Evolutionary conservation across 2,329 filamentous ascomycete species (phyloP).

Genomic region (Aspergillus alliaceus): DNA sequence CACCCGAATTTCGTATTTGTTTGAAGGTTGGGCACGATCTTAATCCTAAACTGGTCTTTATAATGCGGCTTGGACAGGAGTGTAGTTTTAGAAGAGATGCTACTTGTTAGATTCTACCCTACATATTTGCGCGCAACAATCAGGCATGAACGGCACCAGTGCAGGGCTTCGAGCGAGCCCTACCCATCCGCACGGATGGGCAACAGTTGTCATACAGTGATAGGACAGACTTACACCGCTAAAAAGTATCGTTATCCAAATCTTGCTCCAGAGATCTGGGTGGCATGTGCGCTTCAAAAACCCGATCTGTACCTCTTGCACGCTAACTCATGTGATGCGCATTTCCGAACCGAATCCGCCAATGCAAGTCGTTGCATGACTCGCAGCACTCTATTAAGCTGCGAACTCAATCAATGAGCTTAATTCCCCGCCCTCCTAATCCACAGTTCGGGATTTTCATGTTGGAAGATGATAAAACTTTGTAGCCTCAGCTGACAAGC

Average conservation of each 20-base stretch:
- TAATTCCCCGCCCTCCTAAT: background rate
- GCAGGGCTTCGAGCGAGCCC: background rate
- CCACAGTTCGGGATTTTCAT: background rate
- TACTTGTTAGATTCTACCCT: too few relatives aligned
- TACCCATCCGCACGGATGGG: background rate
- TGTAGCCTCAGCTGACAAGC: background rate
- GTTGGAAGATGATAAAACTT: background rate
- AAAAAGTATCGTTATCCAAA: background rate
- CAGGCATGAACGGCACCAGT: background rate
- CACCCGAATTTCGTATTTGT: too few relatives aligned
- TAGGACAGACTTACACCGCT: background rate
- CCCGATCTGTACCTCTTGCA: background rate
- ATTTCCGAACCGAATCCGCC: background rate
- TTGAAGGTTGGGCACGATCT: too few relatives aligned
- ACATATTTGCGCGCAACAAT: background rate
- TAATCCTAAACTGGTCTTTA: too few relatives aligned
- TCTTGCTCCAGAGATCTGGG: background rate
- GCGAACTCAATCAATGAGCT: background rate
- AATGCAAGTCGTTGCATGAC: background rate
- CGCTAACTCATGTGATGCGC: background rate
- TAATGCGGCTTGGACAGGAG: too few relatives aligned
- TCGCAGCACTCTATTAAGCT: background rate
- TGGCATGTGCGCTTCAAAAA: background rate
- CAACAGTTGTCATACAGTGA: background rate
- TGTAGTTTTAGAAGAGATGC: too few relatives aligned